phyloP scores from a whole-genome alignment of 202 grass and related monocot genomes.

The Bolboschoenoplectus hybrid region DNA sequence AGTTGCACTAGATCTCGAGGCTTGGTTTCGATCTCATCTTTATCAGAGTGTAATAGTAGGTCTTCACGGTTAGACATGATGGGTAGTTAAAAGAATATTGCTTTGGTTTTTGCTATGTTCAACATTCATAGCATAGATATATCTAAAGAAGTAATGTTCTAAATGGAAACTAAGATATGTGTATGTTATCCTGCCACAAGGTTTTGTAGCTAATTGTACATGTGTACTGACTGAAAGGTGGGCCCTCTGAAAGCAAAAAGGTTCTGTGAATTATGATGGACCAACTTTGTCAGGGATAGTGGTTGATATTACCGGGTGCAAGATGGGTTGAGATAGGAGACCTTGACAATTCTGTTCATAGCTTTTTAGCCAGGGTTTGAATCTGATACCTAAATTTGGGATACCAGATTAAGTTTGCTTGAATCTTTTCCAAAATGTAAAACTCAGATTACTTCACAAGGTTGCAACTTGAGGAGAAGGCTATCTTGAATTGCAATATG shows the following conservation, averaged over 20 bases:
- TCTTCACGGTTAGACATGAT: conserved; percentile 10
- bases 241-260: not conserved
- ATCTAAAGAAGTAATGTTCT: not conserved
- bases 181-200: not conserved
- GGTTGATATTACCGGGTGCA: not conserved
- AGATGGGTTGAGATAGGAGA: not conserved
- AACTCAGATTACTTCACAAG: conserved; percentile 29
- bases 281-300: not conserved
- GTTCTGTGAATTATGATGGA: not conserved
- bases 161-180: conserved; percentile 4
- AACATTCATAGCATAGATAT: not conserved
- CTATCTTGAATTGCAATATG: conserved; percentile 28
- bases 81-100: not conserved
- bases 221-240: not conserved
- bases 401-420: conserved; percentile 19
- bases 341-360: not conserved
- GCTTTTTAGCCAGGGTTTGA: conserved; percentile 10
- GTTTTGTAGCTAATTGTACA: not conserved
- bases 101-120: not conserved
- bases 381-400: conserved; percentile 35
- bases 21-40: not conserved
- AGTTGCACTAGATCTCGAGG: conserved; percentile 22
- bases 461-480: conserved; percentile 28
- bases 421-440: not conserved
- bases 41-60: not conserved